Base-by-base conservation (phyloP, 139 green algal genomes). In the Deuterostichococcus epilithicus region DNA sequence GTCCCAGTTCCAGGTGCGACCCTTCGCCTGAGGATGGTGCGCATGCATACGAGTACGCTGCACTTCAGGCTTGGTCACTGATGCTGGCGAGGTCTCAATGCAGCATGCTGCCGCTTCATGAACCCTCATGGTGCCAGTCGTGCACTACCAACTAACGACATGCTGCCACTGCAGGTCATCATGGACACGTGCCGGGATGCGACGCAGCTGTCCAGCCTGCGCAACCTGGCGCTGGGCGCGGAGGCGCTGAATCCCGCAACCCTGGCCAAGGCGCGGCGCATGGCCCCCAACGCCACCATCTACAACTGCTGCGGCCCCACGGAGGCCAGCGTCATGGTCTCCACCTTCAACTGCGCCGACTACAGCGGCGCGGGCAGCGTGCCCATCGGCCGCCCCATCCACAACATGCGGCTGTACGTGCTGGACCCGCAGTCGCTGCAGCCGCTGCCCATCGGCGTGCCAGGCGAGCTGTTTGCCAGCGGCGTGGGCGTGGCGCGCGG, bases 371-470 rank as follows among this genome's bases (percentile, higher is more conserved):
- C 44, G 28, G 52, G 34, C 33, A 77, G 67, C 37, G 60, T 80
- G 34, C 68, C 72, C 30, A 80, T 89, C 15, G 85, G 85, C 42
- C 18, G 20, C 26, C 86, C 85, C 44, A 79, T 85, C 38, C n/a
- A 72, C 52, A 90, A 90, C 68, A 73, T 87, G 36, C 63, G 74
- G 33, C 60, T 47, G 47, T 90, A 88, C 60, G 80, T 90, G n/a
- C 47, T 87, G 22, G 78, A 86, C 33, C 26, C 65, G 18, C 13
- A 80, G 30, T 52, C 42, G 10, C 59, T 86, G 38, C 67, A 70
- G 52, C 80, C 77, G 26, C 35, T 86, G 32, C 79, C 79, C 18
- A 37, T 83, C 2, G 85, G 85, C 28, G 72, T 77, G 68, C 32
- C 77, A 28, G 36, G 87, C 1, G 87, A 91, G 80, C 79, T 91